A percentile compares a stretch with the other conserved stretches of the same genome.
Evolutionary conservation across 2,329 filamentous ascomycete genomes (phyloP).

Genomic region (Akanthomyces uredinophilus): DNA sequence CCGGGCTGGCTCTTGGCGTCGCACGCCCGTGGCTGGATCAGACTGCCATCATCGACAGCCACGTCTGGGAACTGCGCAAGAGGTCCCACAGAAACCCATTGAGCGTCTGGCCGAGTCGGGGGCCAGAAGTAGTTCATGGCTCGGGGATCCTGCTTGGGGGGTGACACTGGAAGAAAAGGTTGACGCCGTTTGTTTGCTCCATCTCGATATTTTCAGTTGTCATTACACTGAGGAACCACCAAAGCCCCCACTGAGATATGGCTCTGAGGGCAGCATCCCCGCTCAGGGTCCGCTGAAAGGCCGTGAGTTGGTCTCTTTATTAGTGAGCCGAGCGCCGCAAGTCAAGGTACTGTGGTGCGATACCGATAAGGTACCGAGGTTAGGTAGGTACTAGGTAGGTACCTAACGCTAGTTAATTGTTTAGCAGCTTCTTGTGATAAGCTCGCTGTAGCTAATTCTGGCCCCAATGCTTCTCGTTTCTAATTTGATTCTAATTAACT

Average conservation of each 20-base stretch:
- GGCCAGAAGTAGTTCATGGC: slow-evolving; percentile 22
- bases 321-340: too few relatives aligned
- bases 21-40: slow-evolving; percentile 36
- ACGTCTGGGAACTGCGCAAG: slow-evolving; percentile 52
- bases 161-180: background rate
- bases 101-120: slow-evolving; percentile 22
- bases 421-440: too few relatives aligned
- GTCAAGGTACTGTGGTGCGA: too few relatives aligned
- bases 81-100: slow-evolving; percentile 53
- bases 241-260: background rate
- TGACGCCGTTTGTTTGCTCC: background rate
- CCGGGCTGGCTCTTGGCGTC: slow-evolving; percentile 37
- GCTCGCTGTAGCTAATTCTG: too few relatives aligned
- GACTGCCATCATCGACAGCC: slow-evolving; percentile 31
- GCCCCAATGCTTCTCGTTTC: too few relatives aligned
- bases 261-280: too few relatives aligned
- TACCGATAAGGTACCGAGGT: too few relatives aligned
- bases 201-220: background rate
- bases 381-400: too few relatives aligned
- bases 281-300: background rate
- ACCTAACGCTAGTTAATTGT: too few relatives aligned
- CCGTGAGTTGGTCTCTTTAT: too few relatives aligned
- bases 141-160: background rate
- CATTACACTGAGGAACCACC: background rate
- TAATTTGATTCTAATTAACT: too few relatives aligned